phyloP scores from a whole-genome alignment of 352 stramenopile genomes.

The Blastocystis sp. region DNA sequence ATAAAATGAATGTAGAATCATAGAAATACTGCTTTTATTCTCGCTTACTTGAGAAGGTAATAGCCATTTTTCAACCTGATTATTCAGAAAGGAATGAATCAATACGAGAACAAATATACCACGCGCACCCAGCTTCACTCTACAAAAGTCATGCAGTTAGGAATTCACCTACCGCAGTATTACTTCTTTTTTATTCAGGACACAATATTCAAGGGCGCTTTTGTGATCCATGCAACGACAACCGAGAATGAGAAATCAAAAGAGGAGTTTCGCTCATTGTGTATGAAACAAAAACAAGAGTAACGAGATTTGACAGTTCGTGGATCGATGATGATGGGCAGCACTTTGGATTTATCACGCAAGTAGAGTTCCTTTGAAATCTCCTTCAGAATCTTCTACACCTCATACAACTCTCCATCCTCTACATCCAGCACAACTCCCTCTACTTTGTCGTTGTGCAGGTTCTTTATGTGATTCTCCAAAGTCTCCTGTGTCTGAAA shows the following conservation, averaged over 20 bases:
- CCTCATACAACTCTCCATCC: not conserved
- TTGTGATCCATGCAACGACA: too few species aligned
- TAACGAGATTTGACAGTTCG: not conserved
- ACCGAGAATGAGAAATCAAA: too few species aligned
- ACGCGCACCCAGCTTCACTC: too few species aligned
- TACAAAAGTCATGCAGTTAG: not conserved
- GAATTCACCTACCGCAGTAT: not conserved
- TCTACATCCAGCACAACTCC: not conserved
- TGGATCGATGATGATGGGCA: slow-evolving; percentile 3
- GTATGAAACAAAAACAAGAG: not conserved
- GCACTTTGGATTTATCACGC: slow-evolving; percentile 2
- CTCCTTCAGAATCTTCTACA: slow-evolving; percentile 13
- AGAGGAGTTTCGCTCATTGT: too few species aligned
- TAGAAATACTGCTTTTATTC: too few species aligned
- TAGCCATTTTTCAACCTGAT: too few species aligned
- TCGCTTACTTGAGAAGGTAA: too few species aligned
- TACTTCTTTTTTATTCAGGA: not conserved
- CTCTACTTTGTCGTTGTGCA: slow-evolving; percentile 8
- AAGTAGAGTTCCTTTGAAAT: not conserved
- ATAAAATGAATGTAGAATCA: too few species aligned
- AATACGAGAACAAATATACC: too few species aligned
- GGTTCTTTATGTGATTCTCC: slow-evolving; percentile 5
- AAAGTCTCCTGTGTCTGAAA: not conserved
- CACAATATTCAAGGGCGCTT: too few species aligned
- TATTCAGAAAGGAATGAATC: too few species aligned